Evolutionary conservation across 192 early-diverging fungal species (phyloP).

Genomic region (Geosiphon pyriformis): DNA sequence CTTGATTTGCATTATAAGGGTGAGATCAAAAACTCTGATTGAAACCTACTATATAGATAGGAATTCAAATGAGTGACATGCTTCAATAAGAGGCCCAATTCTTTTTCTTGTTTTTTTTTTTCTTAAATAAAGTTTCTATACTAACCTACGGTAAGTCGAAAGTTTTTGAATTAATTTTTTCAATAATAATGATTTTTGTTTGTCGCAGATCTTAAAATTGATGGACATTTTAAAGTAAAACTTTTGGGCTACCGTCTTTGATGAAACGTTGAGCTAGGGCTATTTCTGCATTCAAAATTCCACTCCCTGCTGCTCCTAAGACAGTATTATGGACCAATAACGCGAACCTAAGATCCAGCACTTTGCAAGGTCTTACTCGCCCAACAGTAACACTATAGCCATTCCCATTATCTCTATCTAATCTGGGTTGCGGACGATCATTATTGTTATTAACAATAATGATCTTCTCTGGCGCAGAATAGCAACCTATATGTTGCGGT

Average conservation of each 20-base stretch:
- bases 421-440: slow-evolving; percentile 91
- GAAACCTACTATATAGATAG: too few relatives aligned
- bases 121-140: too few relatives aligned
- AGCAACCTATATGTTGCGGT: slow-evolving; percentile 70
- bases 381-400: slow-evolving; percentile 94
- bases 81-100: too few relatives aligned
- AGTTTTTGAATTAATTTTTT: too few relatives aligned
- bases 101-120: too few relatives aligned
- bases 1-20: too few relatives aligned
- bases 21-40: too few relatives aligned
- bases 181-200: too few relatives aligned
- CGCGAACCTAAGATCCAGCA: slow-evolving; percentile 90
- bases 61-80: too few relatives aligned
- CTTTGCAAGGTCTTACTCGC: slow-evolving; percentile 74
- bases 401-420: slow-evolving; percentile 78
- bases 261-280: slow-evolving; percentile 76
- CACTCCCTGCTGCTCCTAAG: slow-evolving; percentile 90
- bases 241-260: background rate
- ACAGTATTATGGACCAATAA: slow-evolving; percentile 94
- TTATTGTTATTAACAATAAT: slow-evolving; percentile 67
- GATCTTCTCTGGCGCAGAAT: slow-evolving; percentile 73
- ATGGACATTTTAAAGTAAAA: too few relatives aligned
- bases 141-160: too few relatives aligned
- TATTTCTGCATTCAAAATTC: slow-evolving; percentile 92
- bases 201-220: too few relatives aligned